Conservation (phyloP, 371 early-diverging fungal species). For the Mortierella sp. region DNA sequence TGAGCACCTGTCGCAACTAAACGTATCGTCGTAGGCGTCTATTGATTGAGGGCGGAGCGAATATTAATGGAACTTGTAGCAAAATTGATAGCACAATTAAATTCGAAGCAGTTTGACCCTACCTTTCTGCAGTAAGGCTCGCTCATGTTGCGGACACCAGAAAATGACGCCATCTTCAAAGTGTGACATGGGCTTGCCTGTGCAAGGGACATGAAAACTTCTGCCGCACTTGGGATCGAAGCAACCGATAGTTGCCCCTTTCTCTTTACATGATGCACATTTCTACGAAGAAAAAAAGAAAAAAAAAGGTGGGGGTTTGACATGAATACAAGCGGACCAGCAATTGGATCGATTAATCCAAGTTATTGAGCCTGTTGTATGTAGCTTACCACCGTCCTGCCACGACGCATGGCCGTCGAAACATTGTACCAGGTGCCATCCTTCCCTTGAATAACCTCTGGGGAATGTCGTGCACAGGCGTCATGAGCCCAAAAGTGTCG, state of each 20-base stretch:
- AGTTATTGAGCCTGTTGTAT: too few species aligned
- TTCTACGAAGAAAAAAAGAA: conserved; percentile 52
- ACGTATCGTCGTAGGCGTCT: conserved; percentile 77
- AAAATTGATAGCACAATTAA: too few species aligned
- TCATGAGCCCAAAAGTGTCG: conserved; percentile 87
- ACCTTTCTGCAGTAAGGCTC: conserved; percentile 64
- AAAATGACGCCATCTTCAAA: conserved; percentile 86
- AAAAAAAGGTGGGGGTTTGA: too few species aligned
- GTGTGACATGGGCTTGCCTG: conserved; percentile 74
- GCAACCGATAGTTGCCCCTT: conserved; percentile 92
- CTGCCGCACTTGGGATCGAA: conserved; percentile 85
- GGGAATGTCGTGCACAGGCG: conserved; percentile 85
- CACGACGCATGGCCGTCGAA: conserved; percentile 76
- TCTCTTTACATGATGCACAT: conserved; percentile 80
- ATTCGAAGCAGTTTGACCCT: background rate
- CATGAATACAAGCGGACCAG: too few species aligned
- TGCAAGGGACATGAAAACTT: conserved; percentile 87
- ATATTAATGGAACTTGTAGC: background rate
- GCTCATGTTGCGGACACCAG: conserved; percentile 87
- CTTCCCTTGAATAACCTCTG: conserved; percentile 80
- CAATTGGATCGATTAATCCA: too few species aligned
- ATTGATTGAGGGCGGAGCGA: background rate
- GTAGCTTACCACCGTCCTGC: conserved; percentile 78
- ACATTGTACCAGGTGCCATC: conserved; percentile 89
- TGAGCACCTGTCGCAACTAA: conserved; percentile 76